phyloP scores from a whole-genome alignment of 805 yeast genomes.

The Ogataea minuta region DNA sequence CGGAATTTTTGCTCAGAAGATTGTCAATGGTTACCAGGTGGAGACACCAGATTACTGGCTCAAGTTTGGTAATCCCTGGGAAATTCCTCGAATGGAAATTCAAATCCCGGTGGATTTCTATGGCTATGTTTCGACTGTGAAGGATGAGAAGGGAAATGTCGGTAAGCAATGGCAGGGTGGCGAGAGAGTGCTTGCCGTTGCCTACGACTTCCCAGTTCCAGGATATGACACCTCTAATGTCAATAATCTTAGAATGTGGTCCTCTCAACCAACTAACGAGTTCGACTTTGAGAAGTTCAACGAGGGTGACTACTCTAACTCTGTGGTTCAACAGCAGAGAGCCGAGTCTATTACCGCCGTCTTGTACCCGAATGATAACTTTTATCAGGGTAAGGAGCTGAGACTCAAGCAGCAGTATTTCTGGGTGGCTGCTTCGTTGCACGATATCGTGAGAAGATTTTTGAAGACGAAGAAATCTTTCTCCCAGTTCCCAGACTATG shows the following conservation, averaged over 20 bases:
- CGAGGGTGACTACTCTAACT: constrained; percentile 83
- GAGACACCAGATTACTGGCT: constrained; percentile 96
- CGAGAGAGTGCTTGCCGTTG: constrained; percentile 84
- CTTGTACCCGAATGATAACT: constrained; percentile 90
- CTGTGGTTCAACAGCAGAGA: constrained; percentile 79
- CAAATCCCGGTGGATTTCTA: constrained; percentile 88
- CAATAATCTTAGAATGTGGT: constrained; percentile 88
- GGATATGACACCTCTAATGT: constrained; percentile 82
- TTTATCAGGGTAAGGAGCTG: constrained; percentile 85
- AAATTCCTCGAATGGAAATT: constrained; percentile 80
- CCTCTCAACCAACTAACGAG: constrained; percentile 84
- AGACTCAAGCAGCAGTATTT: constrained; percentile 94
- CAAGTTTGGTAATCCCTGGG: constrained; percentile 90
- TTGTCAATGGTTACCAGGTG: constrained; percentile 89
- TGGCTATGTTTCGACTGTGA: constrained; percentile 66
- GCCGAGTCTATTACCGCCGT: constrained; percentile 94
- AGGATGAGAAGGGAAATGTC: constrained; percentile 49
- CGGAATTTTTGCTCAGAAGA: constrained; percentile 88
- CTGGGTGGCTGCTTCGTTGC: constrained; percentile 94
- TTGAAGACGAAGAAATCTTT: constrained; percentile 75
- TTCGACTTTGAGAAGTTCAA: constrained; percentile 90
- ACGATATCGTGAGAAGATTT: constrained; percentile 87
- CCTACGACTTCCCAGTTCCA: constrained; percentile 90
- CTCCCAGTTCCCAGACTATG: constrained; percentile 78
- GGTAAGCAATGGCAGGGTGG: constrained; percentile 81